Base-by-base conservation (phyloP, 768 basidiomycete genomes). In the Wakefieldia striispora region DNA sequence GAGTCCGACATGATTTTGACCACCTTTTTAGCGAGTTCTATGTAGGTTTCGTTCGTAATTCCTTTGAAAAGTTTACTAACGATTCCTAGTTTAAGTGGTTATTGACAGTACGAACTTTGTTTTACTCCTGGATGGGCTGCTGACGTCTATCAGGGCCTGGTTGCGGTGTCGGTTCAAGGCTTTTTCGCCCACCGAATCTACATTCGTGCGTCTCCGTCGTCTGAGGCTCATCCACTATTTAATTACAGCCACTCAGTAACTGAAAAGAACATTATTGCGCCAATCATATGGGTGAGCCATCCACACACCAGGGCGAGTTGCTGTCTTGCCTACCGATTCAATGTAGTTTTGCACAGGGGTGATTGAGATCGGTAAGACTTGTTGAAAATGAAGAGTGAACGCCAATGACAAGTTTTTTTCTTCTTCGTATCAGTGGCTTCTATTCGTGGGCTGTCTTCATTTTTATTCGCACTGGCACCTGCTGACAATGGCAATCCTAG, bases 171-270 rank as follows among this genome's bases (percentile, higher is more conserved):
- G 13, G n/a, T 39, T 21, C 49, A 45, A 40, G 43, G n/a, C 1
- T 45, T 50, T 35, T 50, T 50, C 14, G 26, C 40, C 6, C n/a
- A 50, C 10, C 38, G 49, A 31, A 45, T 45, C 31, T 50, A 40
- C 5, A 10, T 40, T 26, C 45, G 49, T 50, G 33, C 4, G 49
- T 35, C 16, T 40, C 19, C 6, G 23, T 6, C 14, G 16, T 4
- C 21, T 6, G 6, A 13, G 17, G 1, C 19, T 7, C 3, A 16
- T 23, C 34, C 12, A 3, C 17, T 5, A 14, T 20, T 9, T 9
- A 35, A 12, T 45, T 7, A 40, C 7, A 26, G 3, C 1, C 7
- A 7, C 44, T 2, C 43, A 50, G 49, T 50, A 21, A 35, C 38
- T 21, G 29, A 33, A 20, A 50, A 43, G n/a, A 49, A 33, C n/a